These are phyloP conservation scores for Trypanosoma theileri DNA, from an alignment of 208 protist genomes.

Conservation along the genomic window DNA sequence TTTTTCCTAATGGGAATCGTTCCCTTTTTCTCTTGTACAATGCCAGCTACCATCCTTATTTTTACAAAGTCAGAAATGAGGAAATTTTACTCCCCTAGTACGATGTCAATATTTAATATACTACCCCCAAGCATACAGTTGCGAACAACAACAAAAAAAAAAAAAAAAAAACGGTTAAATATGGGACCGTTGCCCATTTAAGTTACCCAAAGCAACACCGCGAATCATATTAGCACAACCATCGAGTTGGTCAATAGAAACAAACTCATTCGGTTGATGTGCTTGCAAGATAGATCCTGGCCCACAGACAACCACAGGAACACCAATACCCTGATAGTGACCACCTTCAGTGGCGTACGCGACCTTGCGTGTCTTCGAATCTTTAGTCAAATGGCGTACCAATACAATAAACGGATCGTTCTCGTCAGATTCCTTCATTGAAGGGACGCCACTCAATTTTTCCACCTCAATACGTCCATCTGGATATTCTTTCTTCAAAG, in stretches of 20 bases:
- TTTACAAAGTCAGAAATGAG: too few species aligned
- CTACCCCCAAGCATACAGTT: too few species aligned
- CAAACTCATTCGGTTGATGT: conserved; percentile 69
- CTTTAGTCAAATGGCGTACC: conserved; percentile 37
- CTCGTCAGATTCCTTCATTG: conserved; percentile 28
- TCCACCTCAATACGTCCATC: conserved; percentile 22
- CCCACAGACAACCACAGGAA: conserved; percentile 60
- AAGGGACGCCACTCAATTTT: background rate
- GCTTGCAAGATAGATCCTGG: conserved; percentile 63
- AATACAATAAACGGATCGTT: conserved; percentile 42
- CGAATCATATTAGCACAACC: conserved; percentile 42
- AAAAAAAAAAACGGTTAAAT: too few species aligned
- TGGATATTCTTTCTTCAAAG: conserved; percentile 39
- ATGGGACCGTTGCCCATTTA: too few species aligned
- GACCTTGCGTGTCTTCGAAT: conserved; percentile 44
- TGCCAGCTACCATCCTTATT: too few species aligned
- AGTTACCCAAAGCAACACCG: conserved; percentile 6
- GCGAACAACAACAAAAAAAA: too few species aligned
- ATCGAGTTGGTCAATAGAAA: conserved; percentile 53
- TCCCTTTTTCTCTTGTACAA: too few species aligned
- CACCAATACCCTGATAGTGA: conserved; percentile 48
- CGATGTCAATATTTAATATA: too few species aligned
- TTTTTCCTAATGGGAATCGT: too few species aligned
- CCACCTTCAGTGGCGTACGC: conserved; percentile 63
- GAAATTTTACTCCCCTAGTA: too few species aligned